Evolutionary conservation across 164 flowering plant species (phyloP), one percentile per base, ranked within the genome.

Genomic region (Annona squamosa): DNA sequence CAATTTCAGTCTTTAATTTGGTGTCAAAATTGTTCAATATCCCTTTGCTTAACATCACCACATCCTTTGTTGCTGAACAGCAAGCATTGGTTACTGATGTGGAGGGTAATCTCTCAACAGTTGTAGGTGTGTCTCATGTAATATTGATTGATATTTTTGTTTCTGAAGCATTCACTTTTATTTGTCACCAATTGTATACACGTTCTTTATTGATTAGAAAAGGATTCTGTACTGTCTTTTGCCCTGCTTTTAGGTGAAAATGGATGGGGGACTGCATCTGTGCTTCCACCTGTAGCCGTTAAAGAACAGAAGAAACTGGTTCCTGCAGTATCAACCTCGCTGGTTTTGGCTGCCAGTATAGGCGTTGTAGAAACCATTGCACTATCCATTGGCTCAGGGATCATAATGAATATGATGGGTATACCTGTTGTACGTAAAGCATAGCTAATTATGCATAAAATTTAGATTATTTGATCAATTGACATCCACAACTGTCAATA

Each of bases 51-150:
- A 96, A 93, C 75, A 76, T 96, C 48, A 93, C 98, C 3, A 93
- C 98, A 2, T 93, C 98, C 43, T 96, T 93, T 78, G 97, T 96
- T 73, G 97, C 99, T 65, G 97, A 93, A 84, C 98, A 95, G 84
- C 90, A 90, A 78, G 94, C 92, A 63, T 64, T 82, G 72, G 48
- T 74, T 61, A 63, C 72, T 56, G 79, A 84, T 46, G 74, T 56
- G n/a, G 73, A 62, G 67, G 72, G 73, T 63, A 78, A 59, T 63
- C 72, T 63, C 44, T 18, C 70, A 44, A 2, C 62, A 45, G 66
- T 41, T 26, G 62, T 48, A n/a, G 52, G 75, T 67, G 3, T 66
- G 26, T 16, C 41, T 41, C 43, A 26, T 66, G 12, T 66, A 66
- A 26, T 26, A 26, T 26, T 26, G 37, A 26, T n/a, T 68, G 46